Conservation (phyloP, 106 monocot species). For the Vanilla planifolia region DNA sequence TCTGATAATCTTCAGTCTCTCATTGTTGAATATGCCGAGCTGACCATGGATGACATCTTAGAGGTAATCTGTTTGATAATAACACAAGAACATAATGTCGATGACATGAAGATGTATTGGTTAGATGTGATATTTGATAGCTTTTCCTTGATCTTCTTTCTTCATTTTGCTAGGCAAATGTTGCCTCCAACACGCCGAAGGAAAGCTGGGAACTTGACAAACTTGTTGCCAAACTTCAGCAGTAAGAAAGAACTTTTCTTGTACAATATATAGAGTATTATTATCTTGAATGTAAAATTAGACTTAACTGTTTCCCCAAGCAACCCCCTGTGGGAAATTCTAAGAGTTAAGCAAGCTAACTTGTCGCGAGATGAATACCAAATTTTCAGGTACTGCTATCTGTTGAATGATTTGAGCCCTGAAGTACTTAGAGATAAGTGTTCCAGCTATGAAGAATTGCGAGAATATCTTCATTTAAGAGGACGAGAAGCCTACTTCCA, state of each 20-base stretch:
- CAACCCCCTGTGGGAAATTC: neutral
- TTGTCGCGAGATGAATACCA: neutral
- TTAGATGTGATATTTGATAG: too few relatives aligned
- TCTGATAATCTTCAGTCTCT: slow-evolving; percentile 69
- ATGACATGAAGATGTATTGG: neutral
- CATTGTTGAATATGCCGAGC: slow-evolving; percentile 85
- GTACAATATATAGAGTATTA: neutral
- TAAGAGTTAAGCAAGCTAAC: neutral
- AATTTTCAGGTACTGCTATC: slow-evolving; percentile 76
- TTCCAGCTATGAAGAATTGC: slow-evolving; percentile 68
- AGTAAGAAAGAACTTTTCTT: slow-evolving; percentile 36
- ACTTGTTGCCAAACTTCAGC: slow-evolving; percentile 88
- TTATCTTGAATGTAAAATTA: neutral
- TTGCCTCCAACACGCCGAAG: slow-evolving; percentile 50
- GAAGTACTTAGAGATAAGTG: slow-evolving; percentile 59
- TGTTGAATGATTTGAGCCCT: slow-evolving; percentile 78
- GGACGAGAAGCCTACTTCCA: slow-evolving; percentile 95
- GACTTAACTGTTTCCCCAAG: neutral
- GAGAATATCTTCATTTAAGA: slow-evolving; percentile 57
- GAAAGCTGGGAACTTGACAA: slow-evolving; percentile 82
- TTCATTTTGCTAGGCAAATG: slow-evolving; percentile 56
- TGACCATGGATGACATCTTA: slow-evolving; percentile 96
- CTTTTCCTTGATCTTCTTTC: neutral
- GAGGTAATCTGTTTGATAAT: slow-evolving; percentile 46
- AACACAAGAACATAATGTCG: neutral